Base-by-base conservation (phyloP, 768 basidiomycete species). In the Artomyces pyxidatus region DNA sequence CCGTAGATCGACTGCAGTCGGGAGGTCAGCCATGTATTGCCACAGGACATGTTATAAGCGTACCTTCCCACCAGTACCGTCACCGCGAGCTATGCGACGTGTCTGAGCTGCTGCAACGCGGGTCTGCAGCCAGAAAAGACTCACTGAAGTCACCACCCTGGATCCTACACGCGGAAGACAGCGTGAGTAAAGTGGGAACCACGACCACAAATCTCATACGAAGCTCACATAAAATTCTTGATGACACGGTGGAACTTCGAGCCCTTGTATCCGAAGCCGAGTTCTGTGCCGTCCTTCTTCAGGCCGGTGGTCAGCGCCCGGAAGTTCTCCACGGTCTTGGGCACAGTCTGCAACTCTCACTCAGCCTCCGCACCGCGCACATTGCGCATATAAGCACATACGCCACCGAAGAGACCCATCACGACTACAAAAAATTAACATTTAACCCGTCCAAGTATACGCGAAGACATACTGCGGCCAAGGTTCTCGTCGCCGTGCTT, bases 271-370 rank as follows among this genome's bases (percentile, higher is more conserved):
- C 94, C 93, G 62, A 76, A 95, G 16, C 84, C 91, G 47, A 74
- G 61, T 27, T 69, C 64, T 1, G 75, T 74, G 52, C 88, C 88
- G 50, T 87, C 80, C 70, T 85, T 89, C 58, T 77, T 80, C 59
- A 81, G 73, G 50, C 94, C 89, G 30, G 91, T 89, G 11, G 88
- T 73, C 57, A 99, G 76, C 42, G 92, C 90, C 49, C 92, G 85
- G 81, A 98, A 98, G 78, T 98, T 98, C 76, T 93, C 94, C 22
- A 74, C 93, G 27, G 94, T 97, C 71, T 94, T 94, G 47, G 94
- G 94, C 40, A 96, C 93, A 41, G 91, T 91, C 86, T 93, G 49
- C 25, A 35, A 32, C 40, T 10, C 27, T 27, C 26, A 27, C 39
- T 50, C 19, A 52, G 42, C 27, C 17, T 11, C 40, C 22, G 42